phyloP scores from a whole-genome alignment of 176 grass and related monocot genomes.

The Oryza meyeriana region DNA sequence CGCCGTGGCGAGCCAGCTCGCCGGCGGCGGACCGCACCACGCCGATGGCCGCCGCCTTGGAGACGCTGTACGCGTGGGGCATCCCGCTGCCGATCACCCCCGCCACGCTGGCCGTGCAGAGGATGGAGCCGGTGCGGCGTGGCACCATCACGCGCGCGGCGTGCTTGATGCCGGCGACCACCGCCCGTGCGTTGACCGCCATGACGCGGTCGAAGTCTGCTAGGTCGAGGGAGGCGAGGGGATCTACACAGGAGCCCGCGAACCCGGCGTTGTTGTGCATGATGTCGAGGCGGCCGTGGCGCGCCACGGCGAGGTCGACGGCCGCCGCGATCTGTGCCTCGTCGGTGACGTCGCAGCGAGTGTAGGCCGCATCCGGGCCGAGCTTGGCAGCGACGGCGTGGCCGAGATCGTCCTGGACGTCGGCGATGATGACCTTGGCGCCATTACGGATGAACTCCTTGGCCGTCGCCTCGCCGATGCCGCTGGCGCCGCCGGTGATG shows the following conservation, averaged over 20 bases:
- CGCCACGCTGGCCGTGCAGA: too few species aligned
- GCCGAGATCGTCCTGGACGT: conserved; percentile 53
- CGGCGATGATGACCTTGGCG: conserved; percentile 56
- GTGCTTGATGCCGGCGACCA: conserved; percentile 55
- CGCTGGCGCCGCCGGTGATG: conserved; percentile 62
- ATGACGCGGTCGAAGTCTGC: conserved; percentile 46
- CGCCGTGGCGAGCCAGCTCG: too few species aligned
- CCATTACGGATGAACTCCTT: conserved; percentile 52
- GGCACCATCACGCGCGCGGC: conserved; percentile 27
- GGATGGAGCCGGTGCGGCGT: too few species aligned
- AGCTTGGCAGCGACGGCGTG: conserved; percentile 32
- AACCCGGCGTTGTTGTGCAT: conserved; percentile 55
- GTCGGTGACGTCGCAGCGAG: conserved; percentile 51
- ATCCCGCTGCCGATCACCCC: too few species aligned
- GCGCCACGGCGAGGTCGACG: conserved; percentile 44
- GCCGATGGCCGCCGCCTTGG: too few species aligned
- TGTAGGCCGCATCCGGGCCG: conserved; percentile 30
- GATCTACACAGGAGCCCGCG: too few species aligned
- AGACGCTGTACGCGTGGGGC: too few species aligned
- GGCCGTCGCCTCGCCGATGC: conserved; percentile 52
- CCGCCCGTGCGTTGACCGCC: conserved; percentile 42
- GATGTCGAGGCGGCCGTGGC: conserved; percentile 55
- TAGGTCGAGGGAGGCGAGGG: conserved; percentile 3
- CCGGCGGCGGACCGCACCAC: too few species aligned
- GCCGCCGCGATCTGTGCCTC: conserved; percentile 50